These are phyloP conservation scores for Tylopilus plumbeoviolaceoides DNA, from an alignment of 768 basidiomycete genomes.

Conservation along the genomic window DNA sequence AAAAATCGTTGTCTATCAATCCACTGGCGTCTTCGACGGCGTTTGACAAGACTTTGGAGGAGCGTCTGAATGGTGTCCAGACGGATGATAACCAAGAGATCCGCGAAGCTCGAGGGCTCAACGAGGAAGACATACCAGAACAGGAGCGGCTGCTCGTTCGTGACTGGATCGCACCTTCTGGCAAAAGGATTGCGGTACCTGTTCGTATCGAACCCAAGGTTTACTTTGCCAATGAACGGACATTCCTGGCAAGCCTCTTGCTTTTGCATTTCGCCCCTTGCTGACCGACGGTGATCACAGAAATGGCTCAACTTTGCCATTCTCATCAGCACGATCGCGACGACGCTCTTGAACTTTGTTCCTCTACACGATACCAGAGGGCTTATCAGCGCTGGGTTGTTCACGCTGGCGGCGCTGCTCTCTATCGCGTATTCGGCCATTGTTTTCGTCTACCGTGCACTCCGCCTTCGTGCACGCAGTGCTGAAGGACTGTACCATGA, in stretches of 20 bases:
- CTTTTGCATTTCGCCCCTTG: background rate
- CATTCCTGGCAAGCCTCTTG: constrained; percentile 71
- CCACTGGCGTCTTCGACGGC: constrained; percentile 79
- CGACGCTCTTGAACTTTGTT: constrained; percentile 84
- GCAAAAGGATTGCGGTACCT: constrained; percentile 89
- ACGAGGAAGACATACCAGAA: constrained; percentile 33
- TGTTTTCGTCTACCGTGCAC: constrained; percentile 75
- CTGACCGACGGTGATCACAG: constrained; percentile 35
- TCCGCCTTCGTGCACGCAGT: constrained; percentile 60
- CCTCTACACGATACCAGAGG: constrained; percentile 68
- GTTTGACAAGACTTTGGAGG: constrained; percentile 81
- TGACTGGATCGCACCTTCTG: constrained; percentile 73
- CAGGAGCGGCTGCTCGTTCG: constrained; percentile 59
- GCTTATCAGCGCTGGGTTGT: constrained; percentile 81
- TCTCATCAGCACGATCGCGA: constrained; percentile 85
- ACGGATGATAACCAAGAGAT: constrained; percentile 22
- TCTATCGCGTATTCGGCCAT: constrained; percentile 84
- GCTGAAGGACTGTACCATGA: constrained; percentile 88
- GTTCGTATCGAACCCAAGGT: constrained; percentile 98
- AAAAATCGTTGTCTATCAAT: constrained; percentile 61
- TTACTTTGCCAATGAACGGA: constrained; percentile 93
- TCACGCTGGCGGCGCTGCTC: constrained; percentile 85
- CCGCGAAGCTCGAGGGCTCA: constrained; percentile 33
- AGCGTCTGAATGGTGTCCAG: constrained; percentile 46
- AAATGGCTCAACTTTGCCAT: constrained; percentile 90